Percentiles rank a stretch among this genome's conserved stretches.
Conservation (phyloP, 1,284 basidiomycete species). For the Macrocystidia cucumis region DNA sequence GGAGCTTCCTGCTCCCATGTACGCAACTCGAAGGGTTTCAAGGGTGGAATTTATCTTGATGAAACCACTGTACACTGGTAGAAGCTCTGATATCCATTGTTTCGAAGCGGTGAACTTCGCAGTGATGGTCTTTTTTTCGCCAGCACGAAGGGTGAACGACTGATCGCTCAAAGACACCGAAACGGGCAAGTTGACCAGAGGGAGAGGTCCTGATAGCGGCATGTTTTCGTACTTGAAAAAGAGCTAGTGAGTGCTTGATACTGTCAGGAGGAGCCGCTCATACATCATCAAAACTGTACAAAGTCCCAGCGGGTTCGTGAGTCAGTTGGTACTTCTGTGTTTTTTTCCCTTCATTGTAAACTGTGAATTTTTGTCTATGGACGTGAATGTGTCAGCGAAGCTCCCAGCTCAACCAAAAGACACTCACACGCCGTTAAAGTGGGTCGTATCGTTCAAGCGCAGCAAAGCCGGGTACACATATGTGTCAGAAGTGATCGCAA, state of each 20-base stretch:
- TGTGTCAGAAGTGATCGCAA: slow-evolving; percentile 50
- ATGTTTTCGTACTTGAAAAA: too few species aligned
- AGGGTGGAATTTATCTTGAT: slow-evolving; percentile 36
- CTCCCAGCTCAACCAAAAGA: too few species aligned
- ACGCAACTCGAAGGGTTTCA: slow-evolving; percentile 42
- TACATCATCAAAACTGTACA: slow-evolving; percentile 34
- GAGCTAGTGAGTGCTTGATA: too few species aligned
- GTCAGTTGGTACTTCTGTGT: slow-evolving; percentile 34
- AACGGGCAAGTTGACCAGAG: too few species aligned
- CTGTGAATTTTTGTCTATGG: slow-evolving; percentile 37
- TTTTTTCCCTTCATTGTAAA: slow-evolving; percentile 35
- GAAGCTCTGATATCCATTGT: slow-evolving; percentile 33
- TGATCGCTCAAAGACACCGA: too few species aligned
- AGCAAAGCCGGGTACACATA: slow-evolving; percentile 52
- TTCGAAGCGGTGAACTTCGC: slow-evolving; percentile 33
- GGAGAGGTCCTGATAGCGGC: too few species aligned
- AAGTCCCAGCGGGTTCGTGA: slow-evolving; percentile 48
- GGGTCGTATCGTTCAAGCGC: slow-evolving; percentile 63
- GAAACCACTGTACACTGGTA: slow-evolving; percentile 53
- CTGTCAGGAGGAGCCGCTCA: too few species aligned
- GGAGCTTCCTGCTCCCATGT: slow-evolving; percentile 39
- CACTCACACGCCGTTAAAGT: slow-evolving; percentile 40
- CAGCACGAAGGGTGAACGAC: slow-evolving; percentile 26
- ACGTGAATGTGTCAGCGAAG: too few species aligned
- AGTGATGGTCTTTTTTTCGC: slow-evolving; percentile 20